phyloP scores from a whole-genome alignment of 192 early-diverging fungal genomes.

The Coemansia sp. region DNA sequence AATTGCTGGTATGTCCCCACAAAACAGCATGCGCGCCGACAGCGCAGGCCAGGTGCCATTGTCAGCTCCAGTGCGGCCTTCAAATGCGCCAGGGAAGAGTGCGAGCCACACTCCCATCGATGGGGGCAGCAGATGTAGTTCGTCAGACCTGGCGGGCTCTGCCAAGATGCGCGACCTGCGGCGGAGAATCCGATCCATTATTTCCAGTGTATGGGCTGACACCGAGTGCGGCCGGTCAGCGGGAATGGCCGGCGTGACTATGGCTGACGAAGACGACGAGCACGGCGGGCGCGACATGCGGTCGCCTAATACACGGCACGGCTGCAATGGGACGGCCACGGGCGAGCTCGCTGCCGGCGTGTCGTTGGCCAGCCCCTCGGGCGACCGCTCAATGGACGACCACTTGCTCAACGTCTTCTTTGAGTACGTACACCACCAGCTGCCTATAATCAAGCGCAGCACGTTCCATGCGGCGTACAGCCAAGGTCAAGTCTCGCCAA shows the following conservation, averaged over 20 bases:
- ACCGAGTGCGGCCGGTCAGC: slow-evolving; percentile 46
- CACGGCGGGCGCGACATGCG: neutral
- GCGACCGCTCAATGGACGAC: slow-evolving; percentile 40
- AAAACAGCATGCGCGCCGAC: neutral
- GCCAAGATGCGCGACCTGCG: slow-evolving; percentile 35
- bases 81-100: slow-evolving; percentile 38
- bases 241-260: slow-evolving; percentile 40
- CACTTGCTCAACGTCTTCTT: slow-evolving; percentile 38
- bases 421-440: slow-evolving; percentile 38
- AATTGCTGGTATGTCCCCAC: slow-evolving; percentile 14
- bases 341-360: neutral
- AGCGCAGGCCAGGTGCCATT: neutral
- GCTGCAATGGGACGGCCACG: neutral
- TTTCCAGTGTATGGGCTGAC: slow-evolving; percentile 43
- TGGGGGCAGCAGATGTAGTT: neutral
- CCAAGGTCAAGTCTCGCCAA: slow-evolving; percentile 8
- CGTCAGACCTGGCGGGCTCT: neutral
- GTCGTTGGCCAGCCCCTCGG: slow-evolving; percentile 18
- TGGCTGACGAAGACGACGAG: slow-evolving; percentile 29
- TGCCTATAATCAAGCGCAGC: slow-evolving; percentile 35
- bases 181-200: slow-evolving; percentile 29
- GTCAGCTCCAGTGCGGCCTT: slow-evolving; percentile 1
- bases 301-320: neutral
- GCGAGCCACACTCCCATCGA: slow-evolving; percentile 24
- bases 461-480: slow-evolving; percentile 21